Evolutionary conservation across 768 basidiomycete species (phyloP).

Genomic region (Russula foetens): DNA sequence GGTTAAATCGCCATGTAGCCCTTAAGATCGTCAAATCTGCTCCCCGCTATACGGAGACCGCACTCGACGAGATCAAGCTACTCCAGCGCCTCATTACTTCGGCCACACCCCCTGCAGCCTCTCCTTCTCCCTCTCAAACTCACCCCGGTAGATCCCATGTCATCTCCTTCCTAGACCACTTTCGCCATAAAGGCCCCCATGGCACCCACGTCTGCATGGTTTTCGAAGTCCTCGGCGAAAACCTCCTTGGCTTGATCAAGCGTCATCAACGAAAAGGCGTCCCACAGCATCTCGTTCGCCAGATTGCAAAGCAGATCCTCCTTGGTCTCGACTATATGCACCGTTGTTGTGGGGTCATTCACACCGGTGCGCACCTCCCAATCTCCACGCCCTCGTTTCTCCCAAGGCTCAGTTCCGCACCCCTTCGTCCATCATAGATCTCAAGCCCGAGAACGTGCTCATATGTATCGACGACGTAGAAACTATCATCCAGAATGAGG

Average conservation of each 20-base stretch:
- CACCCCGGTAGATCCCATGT: constrained; percentile 92
- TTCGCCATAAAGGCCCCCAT: constrained; percentile 93
- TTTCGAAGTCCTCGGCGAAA: constrained; percentile 97
- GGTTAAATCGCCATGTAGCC: constrained; percentile 92
- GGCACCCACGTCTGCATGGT: constrained; percentile 99
- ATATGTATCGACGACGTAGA: constrained; percentile 97
- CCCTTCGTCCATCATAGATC: constrained; percentile 40
- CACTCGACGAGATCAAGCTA: constrained; percentile 97
- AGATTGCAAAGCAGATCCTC: constrained; percentile 94
- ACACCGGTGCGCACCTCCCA: constrained; percentile 54
- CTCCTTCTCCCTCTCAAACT: constrained; percentile 50
- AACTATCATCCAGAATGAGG: constrained; percentile 78
- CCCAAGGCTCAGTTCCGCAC: constrained; percentile 12
- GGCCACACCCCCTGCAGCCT: constrained; percentile 44
- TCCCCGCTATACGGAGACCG: constrained; percentile 93
- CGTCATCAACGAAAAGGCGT: constrained; percentile 98
- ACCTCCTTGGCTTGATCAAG: constrained; percentile 92
- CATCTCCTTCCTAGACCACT: constrained; percentile 96
- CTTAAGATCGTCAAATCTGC: constrained; percentile 99
- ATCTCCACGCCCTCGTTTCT: neutral
- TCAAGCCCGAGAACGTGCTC: constrained; percentile 97
- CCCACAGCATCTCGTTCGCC: constrained; percentile 84
- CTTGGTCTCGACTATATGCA: constrained; percentile 98
- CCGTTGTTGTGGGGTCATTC: constrained; percentile 92
- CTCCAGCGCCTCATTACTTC: constrained; percentile 92